phyloP scores from a whole-genome alignment of 768 basidiomycete species.

The Mycena belliarum region DNA sequence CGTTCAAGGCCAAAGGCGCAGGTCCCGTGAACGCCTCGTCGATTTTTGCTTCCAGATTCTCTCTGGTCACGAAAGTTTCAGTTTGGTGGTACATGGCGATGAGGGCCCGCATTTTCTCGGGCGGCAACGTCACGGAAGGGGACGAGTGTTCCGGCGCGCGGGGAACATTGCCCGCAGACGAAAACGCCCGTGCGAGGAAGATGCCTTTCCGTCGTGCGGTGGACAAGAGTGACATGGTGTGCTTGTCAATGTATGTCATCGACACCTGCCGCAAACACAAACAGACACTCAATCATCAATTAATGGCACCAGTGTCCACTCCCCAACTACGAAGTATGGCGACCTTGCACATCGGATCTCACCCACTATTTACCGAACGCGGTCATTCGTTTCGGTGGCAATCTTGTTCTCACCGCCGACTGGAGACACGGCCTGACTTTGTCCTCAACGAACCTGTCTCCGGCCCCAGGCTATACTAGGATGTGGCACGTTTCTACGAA shows the following conservation, averaged over 20 bases:
- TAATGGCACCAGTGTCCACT: too few species aligned
- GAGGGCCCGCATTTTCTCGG: constrained; percentile 68
- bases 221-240: constrained; percentile 2
- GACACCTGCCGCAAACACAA: not conserved
- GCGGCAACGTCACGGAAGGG: constrained; percentile 42
- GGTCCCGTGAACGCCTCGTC: constrained; percentile 59
- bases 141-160: constrained; percentile 16
- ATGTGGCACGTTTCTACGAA: too few species aligned
- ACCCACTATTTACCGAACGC: too few species aligned
- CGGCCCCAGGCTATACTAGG: too few species aligned
- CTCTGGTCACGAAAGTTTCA: constrained; percentile 67
- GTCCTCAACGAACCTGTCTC: too few species aligned
- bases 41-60: constrained; percentile 65
- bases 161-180: constrained; percentile 23
- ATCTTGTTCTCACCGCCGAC: too few species aligned
- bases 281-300: too few species aligned
- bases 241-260: not conserved
- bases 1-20: not conserved
- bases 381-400: too few species aligned
- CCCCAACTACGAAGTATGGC: too few species aligned
- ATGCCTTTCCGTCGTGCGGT: not conserved
- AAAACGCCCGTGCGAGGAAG: not conserved
- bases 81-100: constrained; percentile 79
- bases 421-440: too few species aligned
- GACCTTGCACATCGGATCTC: too few species aligned